Evolutionary conservation across 495 filamentous ascomycete species (phyloP).

Genomic region (Tetracladium marchalianum): DNA sequence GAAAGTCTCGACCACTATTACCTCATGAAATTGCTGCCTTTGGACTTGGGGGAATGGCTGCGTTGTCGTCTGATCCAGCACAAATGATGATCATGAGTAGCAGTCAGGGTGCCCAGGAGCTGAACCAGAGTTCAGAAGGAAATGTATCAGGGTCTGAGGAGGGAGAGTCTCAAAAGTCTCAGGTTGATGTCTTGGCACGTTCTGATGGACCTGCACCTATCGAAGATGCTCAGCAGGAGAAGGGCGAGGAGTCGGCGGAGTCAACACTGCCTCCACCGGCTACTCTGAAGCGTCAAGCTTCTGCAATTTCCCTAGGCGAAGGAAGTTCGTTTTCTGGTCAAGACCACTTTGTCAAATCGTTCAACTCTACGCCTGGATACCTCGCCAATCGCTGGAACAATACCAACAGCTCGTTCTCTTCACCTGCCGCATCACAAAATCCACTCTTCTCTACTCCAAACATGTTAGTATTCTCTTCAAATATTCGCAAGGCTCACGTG

Average conservation of each 20-base stretch:
- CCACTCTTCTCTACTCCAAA: slow-evolving; percentile 10
- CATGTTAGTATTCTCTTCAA: slow-evolving; percentile 21
- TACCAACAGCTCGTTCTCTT: slow-evolving; percentile 17
- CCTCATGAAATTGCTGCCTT: slow-evolving; percentile 67
- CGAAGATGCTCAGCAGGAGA: not conserved
- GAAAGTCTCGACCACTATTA: slow-evolving; percentile 79
- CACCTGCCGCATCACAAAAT: slow-evolving; percentile 6
- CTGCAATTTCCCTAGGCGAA: not conserved
- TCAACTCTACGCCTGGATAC: slow-evolving; percentile 20
- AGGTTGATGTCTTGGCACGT: too few species aligned
- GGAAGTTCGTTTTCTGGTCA: slow-evolving; percentile 1
- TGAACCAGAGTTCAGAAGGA: slow-evolving; percentile 2
- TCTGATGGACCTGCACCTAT: too few species aligned
- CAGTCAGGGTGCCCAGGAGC: slow-evolving; percentile 4
- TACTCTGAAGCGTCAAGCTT: not conserved
- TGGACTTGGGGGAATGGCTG: slow-evolving; percentile 20
- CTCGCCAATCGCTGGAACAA: slow-evolving; percentile 21
- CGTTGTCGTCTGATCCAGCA: slow-evolving; percentile 16
- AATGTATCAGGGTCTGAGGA: not conserved
- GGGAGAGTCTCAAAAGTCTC: not conserved
- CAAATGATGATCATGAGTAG: slow-evolving; percentile 7
- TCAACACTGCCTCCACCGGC: not conserved
- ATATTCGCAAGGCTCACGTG: not conserved
- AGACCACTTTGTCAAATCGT: slow-evolving; percentile 13
- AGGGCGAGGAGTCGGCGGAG: not conserved